Base-by-base conservation (phyloP, 495 filamentous ascomycete species). In the Daldinia grandis region DNA sequence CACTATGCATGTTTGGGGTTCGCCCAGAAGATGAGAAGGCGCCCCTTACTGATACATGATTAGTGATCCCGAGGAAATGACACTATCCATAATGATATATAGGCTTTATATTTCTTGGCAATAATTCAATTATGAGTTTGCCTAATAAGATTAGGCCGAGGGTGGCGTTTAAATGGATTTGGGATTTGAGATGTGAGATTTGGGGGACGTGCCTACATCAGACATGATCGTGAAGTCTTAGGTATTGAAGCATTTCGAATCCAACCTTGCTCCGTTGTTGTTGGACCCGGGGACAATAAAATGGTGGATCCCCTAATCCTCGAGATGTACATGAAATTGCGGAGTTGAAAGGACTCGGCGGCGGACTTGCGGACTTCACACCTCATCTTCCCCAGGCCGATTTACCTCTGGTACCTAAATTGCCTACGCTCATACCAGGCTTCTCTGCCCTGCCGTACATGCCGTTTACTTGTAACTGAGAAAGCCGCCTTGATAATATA, bases 291-390 rank as follows among this genome's bases (percentile, higher is more conserved):
- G 19, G 42, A 47, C 42, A 47, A 47, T 21, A 47, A 47, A 47
- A 21, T 21, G 50, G 28, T 44, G 24, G 57, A 42, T 17, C 25
- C 21, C 3, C 19, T 21, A 17, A 19, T 14, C 7, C 1, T 1
- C 15, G 37, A 15, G 7, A 40, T 56, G 38, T n/a, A n/a, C n/a
- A n/a, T 33, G 62, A 58, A 27, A 17, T 65, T 69, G 68, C 72
- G 72, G 72, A 72, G 64, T 71, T 73, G 50, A 35, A 31, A 28
- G 59, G 31, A 62, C 25, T 58, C 62, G 59, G 64, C 28, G 49
- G 72, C 72, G 72, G 72, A 74, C 40, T 69, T 69, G 69, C 69
- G 68, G 69, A 72, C 38, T 58, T 54, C 55, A 49, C 30, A n/a
- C 7, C 6, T 58, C 17, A 33, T 40, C 31, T 24, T 50, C 49